Evolutionary conservation across 139 green algal species (phyloP).

Genomic region (Tetradesmus lagerheimii): DNA sequence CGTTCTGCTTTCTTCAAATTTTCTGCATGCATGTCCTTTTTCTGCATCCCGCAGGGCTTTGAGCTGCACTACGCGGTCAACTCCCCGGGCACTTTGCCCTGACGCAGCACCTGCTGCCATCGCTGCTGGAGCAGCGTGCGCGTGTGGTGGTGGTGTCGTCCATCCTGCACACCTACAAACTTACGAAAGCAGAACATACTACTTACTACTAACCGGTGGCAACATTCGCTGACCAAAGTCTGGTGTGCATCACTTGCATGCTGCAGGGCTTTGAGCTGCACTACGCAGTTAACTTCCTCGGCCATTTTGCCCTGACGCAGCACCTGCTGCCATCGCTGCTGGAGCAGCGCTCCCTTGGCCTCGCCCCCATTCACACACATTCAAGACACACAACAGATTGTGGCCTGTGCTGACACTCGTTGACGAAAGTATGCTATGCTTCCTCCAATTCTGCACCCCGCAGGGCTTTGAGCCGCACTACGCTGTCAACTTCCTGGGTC

Average conservation of each 20-base stretch:
- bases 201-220: no score
- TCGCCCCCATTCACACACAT: no score
- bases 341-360: no score
- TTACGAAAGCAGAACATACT: no score
- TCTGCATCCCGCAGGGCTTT: slow-evolving; percentile 31
- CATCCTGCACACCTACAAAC: slow-evolving; percentile 37
- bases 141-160: slow-evolving; percentile 30
- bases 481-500: slow-evolving; percentile 40
- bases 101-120: slow-evolving; percentile 31
- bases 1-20: no score
- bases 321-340: slow-evolving; percentile 34
- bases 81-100: slow-evolving; percentile 46
- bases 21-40: not conserved
- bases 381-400: no score
- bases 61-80: slow-evolving; percentile 41
- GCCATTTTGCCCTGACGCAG: slow-evolving; percentile 38
- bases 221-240: no score
- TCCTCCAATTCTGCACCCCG: not conserved
- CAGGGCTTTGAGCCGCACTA: slow-evolving; percentile 42
- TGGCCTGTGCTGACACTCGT: no score
- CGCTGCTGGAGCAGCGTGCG: slow-evolving; percentile 14
- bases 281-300: slow-evolving; percentile 35
- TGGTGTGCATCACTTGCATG: no score
- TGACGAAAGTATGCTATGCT: no score
- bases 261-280: slow-evolving; percentile 42